Base-by-base conservation (phyloP, 1,284 basidiomycete species). In the Pseudozyma hubeiensis region DNA sequence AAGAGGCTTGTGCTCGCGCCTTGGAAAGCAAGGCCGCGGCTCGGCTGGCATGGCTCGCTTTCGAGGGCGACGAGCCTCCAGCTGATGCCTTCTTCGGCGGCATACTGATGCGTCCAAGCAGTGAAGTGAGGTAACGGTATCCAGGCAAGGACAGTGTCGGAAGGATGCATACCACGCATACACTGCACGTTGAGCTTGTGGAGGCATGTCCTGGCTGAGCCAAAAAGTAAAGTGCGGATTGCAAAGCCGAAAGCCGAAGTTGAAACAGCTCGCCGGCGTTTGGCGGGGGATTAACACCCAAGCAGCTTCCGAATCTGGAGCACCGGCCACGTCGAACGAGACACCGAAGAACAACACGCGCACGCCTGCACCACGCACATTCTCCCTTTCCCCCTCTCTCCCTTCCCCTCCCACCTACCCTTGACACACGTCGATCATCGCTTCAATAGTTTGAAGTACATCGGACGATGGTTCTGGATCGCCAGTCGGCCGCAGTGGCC, bases 401-500 rank as follows among this genome's bases (percentile, higher is more conserved):
- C 19, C 17, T 53, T 31, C 31, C 19, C 7, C 17, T 34, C 24
- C 24, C 24, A 24, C 24, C 24, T 2, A 24, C 24, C 24, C 24
- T 24, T 24, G 24, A 24, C 24, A 24, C 24, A 24, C 24, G 24
- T 24, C 4, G 24, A 24, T 17, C 29, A 16, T 17, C 31, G 2
- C 16, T 8, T 44, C 40, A 24, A 33, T 5, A n/a, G n/a, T n/a
- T n/a, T n/a, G n/a, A n/a, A 46, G 16, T 14, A 11, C 24, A 13
- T 30, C 8, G 5, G 17, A 31, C 5, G 10, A 69, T 69, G 67
- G 52, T 54, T 3, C 58, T 70, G 41, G 68, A 71, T 46, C 53
- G 68, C 6, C 68, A 71, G n/a, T 72, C 69, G 56, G 69, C 64
- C 34, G 63, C 63, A 3, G 69, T 72, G 40, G 69, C 64, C 59